Evolutionary conservation across 306 rosid genomes (phyloP), one percentile per base, ranked within the genome.

Genomic region (Fragaria ananassa): DNA sequence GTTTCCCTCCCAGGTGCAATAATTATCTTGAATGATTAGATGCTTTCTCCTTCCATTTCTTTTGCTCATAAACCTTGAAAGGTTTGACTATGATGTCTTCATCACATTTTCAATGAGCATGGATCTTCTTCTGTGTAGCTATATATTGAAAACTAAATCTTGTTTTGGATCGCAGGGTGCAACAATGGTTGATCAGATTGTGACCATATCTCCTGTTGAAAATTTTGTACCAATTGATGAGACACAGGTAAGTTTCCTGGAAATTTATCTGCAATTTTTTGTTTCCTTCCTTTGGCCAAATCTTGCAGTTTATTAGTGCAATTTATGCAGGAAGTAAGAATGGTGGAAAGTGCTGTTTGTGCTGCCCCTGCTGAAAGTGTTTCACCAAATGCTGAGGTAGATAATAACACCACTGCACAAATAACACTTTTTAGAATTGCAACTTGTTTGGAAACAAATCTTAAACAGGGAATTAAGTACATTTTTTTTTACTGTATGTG

Each of bases 171-270:
- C 80, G 66, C 88, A 91, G 98, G 98, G 98, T 79, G 98, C 98
- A 79, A 93, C 98, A 37, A 91, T 93, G 70, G 92, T 93, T 29
- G 98, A 93, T 74, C 88, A 85, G 83, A 84, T 93, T 62, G 97
- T 93, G 84, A 87, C 79, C 76, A 89, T 93, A 82, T 80, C 87
- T 73, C 88, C 89, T 50, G 93, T 79, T 51, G 91, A 91, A 81
- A 88, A 91, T 84, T 88, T 91, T 81, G 89, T 87, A 47, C 83
- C 83, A 53, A 88, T 83, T 83, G 65, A 3, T 79, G 90, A 88
- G 77, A 81, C 74, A 73, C 89, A 66, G 78, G 97, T 87, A 80
- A 80, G 17, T 56, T 45, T 60, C 18, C 53, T 69, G 44, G 31
- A 68, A 57, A 68, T 46, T 70, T 68, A 39, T 50, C 54, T 49